Base-by-base conservation (phyloP, 345 rosid genomes). In the Mercurialis annua region DNA sequence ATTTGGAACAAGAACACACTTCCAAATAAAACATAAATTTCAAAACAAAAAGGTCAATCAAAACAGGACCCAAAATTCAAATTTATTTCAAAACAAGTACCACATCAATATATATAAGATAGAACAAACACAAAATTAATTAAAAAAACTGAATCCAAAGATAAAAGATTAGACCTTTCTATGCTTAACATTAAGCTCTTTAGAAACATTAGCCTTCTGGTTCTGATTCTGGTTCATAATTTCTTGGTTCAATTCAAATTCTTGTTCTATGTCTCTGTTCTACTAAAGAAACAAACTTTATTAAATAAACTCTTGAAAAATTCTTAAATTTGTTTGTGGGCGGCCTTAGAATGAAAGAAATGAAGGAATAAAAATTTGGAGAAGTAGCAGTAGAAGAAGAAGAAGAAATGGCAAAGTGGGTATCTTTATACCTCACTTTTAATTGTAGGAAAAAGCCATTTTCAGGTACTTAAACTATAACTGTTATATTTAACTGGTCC, bases 131-230 rank as follows among this genome's bases (percentile, higher is more conserved):
- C n/a, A 30, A 67, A 64, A 43, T 24, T 3, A 48, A 69, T 18
- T 9, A 16, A 31, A 4, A 51, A 5, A 56, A 50, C 63, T 36
- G 42, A 61, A 38, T 44, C 26, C 33, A 52, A 23, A 49, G 2
- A 29, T 40, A 44, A 76, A 69, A 23, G 44, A 55, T 21, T 10
- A 38, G 59, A 87, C 92, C 92, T 87, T 84, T 73, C 77, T 67
- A 29, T 87, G 92, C 75, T 80, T 87, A 1, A 77, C 83, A 33
- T 80, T 83, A 40, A 82, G 87, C 73, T 81, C 84, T 72, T 83
- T 82, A 46, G 92, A 84, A 71, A 87, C 92, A 48, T 60, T 57
- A 43, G 87, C 89, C 78, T 87, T 87, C 40, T 3, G 40, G 40
- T 36, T 36, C 40, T 3, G 40, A 9, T 36, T 36, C 81, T 73